These are phyloP conservation scores for Panus rudis DNA, from an alignment of 768 basidiomycete species.

Conservation along the genomic window DNA sequence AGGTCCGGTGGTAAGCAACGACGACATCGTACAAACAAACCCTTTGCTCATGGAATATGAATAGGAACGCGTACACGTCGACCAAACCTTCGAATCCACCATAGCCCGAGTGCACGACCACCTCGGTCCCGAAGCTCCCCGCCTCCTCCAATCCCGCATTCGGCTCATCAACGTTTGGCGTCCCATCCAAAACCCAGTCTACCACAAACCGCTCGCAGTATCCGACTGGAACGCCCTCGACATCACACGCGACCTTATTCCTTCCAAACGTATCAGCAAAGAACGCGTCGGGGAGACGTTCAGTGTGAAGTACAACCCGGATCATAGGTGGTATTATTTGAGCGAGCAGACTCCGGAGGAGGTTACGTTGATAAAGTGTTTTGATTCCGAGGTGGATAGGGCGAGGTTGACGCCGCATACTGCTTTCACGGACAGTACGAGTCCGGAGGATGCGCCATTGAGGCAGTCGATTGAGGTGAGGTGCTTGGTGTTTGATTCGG, in stretches of 20 bases:
- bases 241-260: constrained; percentile 29
- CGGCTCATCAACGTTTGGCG: constrained; percentile 44
- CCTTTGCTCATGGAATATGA: too few species aligned
- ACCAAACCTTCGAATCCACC: constrained; percentile 34
- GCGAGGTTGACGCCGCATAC: constrained; percentile 37
- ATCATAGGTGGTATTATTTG: constrained; percentile 34
- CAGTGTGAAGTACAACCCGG: constrained; percentile 29
- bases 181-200: constrained; percentile 32
- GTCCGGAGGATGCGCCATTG: constrained; percentile 28
- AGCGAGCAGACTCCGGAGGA: constrained; percentile 34
- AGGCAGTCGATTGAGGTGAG: constrained; percentile 40
- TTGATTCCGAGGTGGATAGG: constrained; percentile 33
- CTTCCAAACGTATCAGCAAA: constrained; percentile 30
- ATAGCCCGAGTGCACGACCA: constrained; percentile 32
- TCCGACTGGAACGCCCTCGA: constrained; percentile 34
- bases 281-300: constrained; percentile 29
- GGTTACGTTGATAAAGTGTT: constrained; percentile 37
- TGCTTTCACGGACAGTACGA: constrained; percentile 32
- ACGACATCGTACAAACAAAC: too few species aligned
- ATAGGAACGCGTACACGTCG: constrained; percentile 37
- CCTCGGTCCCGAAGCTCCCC: constrained; percentile 34
- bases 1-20: too few species aligned
- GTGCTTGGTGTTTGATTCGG: constrained; percentile 33
- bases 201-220: constrained; percentile 34
- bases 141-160: constrained; percentile 31